Evolutionary conservation across 1,284 basidiomycete genomes (phyloP).

Genomic region (Microbotryum lychnidis-dioicae): DNA sequence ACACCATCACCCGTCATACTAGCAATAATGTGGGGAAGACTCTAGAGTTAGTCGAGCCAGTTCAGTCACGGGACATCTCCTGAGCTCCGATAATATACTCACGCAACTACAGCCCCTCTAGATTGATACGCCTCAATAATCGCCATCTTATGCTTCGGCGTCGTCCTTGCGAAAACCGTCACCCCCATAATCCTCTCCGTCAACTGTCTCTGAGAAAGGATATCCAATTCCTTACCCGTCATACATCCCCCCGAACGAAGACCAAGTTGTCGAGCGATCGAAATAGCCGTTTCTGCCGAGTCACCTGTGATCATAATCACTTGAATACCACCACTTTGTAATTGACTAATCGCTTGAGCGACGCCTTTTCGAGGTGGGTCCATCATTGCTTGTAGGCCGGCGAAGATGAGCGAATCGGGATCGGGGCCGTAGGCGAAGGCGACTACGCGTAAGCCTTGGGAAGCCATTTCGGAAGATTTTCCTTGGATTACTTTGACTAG

Average conservation of each 20-base stretch:
- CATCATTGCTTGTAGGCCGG: conserved; percentile 87
- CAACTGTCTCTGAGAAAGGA: conserved; percentile 68
- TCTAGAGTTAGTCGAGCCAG: background rate
- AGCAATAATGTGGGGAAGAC: background rate
- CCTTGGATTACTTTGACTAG: conserved; percentile 58
- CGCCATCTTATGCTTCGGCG: conserved; percentile 93
- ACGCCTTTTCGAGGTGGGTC: conserved; percentile 92
- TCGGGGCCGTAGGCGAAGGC: conserved; percentile 73
- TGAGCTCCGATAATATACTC: conserved; percentile 24
- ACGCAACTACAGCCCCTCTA: conserved; percentile 80
- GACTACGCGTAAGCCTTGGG: conserved; percentile 73
- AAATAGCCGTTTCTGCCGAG: conserved; percentile 78
- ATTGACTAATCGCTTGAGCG: conserved; percentile 68
- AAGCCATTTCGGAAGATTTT: conserved; percentile 63
- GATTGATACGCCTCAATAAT: conserved; percentile 89
- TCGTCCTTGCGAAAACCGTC: conserved; percentile 87
- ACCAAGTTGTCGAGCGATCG: conserved; percentile 86
- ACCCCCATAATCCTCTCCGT: conserved; percentile 70
- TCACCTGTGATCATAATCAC: conserved; percentile 99
- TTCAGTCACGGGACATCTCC: background rate
- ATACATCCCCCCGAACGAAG: conserved; percentile 53
- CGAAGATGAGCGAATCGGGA: conserved; percentile 64
- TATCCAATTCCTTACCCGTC: conserved; percentile 81
- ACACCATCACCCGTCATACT: conserved; percentile 47
- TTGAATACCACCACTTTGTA: conserved; percentile 80